Conservation (phyloP, 208 protist genomes). For the Acanthamoeba healyi region DNA sequence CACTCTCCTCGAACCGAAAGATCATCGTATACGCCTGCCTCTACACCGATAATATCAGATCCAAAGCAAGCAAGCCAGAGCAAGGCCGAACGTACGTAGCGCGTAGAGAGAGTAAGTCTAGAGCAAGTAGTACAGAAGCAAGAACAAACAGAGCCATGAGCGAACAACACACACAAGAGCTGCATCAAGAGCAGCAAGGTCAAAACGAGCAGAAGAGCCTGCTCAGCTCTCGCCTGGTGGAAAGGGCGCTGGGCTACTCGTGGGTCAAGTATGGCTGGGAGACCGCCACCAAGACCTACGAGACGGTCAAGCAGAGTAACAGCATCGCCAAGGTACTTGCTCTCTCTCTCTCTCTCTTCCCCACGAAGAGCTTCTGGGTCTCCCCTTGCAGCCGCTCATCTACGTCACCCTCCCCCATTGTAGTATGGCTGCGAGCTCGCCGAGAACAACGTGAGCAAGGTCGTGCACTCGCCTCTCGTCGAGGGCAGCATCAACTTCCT, state of each 20-base stretch:
- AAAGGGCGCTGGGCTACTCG: neutral
- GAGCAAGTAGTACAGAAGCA: neutral
- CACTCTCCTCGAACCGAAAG: neutral
- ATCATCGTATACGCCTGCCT: too few species aligned
- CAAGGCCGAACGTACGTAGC: too few species aligned
- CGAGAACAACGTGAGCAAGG: slow-evolving; percentile 27
- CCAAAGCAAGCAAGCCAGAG: too few species aligned
- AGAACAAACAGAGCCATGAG: neutral
- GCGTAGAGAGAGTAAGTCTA: too few species aligned
- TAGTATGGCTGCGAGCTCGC: neutral
- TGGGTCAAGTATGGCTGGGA: slow-evolving; percentile 15
- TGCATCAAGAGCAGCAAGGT: neutral
- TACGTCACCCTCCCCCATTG: neutral
- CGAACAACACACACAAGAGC: neutral
- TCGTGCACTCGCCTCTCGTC: neutral
- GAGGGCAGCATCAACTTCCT: slow-evolving; percentile 16
- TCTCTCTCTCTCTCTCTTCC: neutral
- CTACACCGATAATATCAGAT: too few species aligned
- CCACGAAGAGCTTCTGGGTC: neutral
- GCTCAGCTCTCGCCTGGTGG: neutral
- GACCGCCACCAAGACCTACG: neutral
- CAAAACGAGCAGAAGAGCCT: neutral
- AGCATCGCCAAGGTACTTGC: neutral
- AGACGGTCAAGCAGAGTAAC: slow-evolving; percentile 26
- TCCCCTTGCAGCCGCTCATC: neutral